Conservation (phyloP, 2,329 filamentous ascomycete genomes). For the Chalaropsis thielavioides region DNA sequence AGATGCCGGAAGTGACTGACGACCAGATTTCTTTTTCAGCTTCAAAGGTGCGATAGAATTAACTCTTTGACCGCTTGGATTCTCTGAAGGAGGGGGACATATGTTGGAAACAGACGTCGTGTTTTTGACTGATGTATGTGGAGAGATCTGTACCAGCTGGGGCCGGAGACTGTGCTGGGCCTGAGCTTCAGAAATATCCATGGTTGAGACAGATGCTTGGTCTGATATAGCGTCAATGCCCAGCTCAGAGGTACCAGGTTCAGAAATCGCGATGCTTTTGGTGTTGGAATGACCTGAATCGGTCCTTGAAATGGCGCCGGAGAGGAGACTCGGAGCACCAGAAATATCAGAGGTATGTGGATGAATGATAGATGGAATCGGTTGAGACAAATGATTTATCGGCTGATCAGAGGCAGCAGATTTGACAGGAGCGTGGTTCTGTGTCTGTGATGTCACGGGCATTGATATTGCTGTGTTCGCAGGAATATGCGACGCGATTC, state of each 20-base stretch:
- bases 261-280: background rate
- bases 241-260: background rate
- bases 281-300: background rate
- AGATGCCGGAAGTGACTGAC: background rate
- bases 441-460: background rate
- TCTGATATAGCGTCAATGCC: conserved; percentile 13
- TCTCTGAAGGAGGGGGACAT: background rate
- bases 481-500: background rate
- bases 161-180: conserved; percentile 20
- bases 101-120: background rate
- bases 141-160: conserved; percentile 18
- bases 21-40: background rate
- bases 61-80: background rate
- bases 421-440: background rate
- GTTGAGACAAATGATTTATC: background rate
- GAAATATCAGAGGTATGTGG: background rate
- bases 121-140: background rate
- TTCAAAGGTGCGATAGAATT: background rate
- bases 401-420: background rate
- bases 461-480: background rate
- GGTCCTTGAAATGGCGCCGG: background rate
- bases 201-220: conserved; percentile 20
- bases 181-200: conserved; percentile 21
- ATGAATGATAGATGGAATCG: background rate
- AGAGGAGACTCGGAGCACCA: background rate